Conservation (phyloP, 1,284 basidiomycete species). For the Coniferiporia sulphurascens region DNA sequence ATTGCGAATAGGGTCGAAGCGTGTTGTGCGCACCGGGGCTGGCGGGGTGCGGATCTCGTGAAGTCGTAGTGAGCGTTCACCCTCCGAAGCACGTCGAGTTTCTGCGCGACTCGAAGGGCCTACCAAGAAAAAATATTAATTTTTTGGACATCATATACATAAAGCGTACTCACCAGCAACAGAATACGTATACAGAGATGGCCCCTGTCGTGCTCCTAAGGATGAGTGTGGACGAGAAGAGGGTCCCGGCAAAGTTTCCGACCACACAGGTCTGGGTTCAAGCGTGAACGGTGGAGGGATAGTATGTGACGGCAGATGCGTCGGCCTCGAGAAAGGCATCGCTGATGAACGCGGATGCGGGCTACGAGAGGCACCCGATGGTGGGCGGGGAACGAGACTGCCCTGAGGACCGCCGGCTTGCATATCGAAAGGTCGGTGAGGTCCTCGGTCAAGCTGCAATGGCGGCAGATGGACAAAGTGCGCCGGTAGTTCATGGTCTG, state of each 20-base stretch:
- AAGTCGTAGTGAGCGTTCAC: neutral
- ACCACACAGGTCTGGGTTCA: constrained; percentile 15
- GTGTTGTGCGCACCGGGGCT: constrained; percentile 3
- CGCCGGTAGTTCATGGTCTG: neutral
- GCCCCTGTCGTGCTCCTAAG: neutral
- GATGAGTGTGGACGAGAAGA: constrained; percentile 5
- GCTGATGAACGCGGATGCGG: neutral
- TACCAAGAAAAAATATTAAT: neutral
- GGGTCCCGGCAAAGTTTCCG: neutral
- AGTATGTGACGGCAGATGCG: neutral
- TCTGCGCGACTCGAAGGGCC: constrained; percentile 5
- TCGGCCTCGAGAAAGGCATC: neutral
- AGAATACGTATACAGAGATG: neutral
- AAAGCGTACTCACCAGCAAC: neutral
- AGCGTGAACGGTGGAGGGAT: constrained; percentile 18
- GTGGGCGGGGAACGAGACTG: neutral
- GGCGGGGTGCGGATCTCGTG: constrained; percentile 8
- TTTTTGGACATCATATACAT: neutral
- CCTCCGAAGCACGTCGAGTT: neutral
- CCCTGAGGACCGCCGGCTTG: neutral
- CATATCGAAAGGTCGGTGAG: neutral
- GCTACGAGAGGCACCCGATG: neutral
- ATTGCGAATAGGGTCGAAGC: constrained; percentile 17
- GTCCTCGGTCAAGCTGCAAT: constrained; percentile 2
- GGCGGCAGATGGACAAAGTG: constrained; percentile 11